phyloP scores from a whole-genome alignment of 192 early-diverging fungal genomes.

The Chytriomyces confervae region DNA sequence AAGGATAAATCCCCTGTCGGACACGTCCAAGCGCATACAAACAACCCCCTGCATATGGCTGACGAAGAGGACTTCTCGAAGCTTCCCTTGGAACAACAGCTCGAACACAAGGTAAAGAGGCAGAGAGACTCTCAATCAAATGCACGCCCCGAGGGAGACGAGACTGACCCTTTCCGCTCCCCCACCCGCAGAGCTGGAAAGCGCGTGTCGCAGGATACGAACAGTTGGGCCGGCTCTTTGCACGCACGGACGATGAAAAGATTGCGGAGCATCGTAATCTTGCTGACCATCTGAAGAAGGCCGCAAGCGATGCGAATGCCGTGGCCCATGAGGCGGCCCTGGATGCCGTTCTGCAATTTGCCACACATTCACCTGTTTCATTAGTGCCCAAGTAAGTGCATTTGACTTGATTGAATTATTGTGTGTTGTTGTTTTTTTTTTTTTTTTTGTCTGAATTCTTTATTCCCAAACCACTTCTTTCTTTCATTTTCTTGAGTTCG shows the following conservation, averaged over 20 bases:
- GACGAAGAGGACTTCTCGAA: constrained; percentile 77
- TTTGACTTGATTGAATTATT: not conserved
- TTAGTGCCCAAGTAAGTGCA: constrained; percentile 66
- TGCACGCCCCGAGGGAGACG: too few relatives aligned
- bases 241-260: constrained; percentile 66
- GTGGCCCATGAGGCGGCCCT: constrained; percentile 90
- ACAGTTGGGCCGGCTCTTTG: constrained; percentile 75
- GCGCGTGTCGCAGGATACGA: constrained; percentile 85
- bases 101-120: constrained; percentile 78
- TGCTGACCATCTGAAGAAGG: constrained; percentile 77
- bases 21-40: too few relatives aligned
- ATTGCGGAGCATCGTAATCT: constrained; percentile 72
- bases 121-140: too few relatives aligned
- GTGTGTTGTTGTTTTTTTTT: not conserved
- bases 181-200: constrained; percentile 81
- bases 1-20: too few relatives aligned
- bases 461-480: not conserved
- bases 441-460: not conserved
- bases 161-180: too few relatives aligned
- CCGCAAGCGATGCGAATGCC: constrained; percentile 85
- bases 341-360: constrained; percentile 73
- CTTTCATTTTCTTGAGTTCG: too few relatives aligned
- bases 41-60: too few relatives aligned
- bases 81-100: constrained; percentile 77
- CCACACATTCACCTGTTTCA: constrained; percentile 73